A percentile compares a stretch with the other conserved stretches of the same genome.
Conservation (phyloP, 495 filamentous ascomycete genomes). For the Penicillium silybi region DNA sequence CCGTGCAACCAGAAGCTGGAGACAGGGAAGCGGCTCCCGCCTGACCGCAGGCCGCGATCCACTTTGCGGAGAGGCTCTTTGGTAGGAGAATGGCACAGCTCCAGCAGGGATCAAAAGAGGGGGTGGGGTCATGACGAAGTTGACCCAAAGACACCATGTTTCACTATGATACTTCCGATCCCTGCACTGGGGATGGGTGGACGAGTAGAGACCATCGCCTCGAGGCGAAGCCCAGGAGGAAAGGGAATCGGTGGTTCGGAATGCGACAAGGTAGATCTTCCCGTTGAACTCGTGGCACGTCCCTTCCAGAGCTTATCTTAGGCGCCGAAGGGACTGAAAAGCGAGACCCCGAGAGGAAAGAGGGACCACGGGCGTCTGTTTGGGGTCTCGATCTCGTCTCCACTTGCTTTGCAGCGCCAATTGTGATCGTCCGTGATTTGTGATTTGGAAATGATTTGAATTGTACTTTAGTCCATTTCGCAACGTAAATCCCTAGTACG, state of each 20-base stretch:
- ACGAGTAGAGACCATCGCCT: constrained; percentile 13
- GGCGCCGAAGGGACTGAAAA: constrained; percentile 7
- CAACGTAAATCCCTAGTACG: neutral
- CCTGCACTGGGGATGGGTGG: constrained; percentile 20
- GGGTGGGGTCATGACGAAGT: constrained; percentile 13
- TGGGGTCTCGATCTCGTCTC: constrained; percentile 6
- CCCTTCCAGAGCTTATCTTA: constrained; percentile 20
- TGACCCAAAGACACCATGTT: constrained; percentile 10
- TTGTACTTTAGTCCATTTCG: neutral
- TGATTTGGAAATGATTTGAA: neutral
- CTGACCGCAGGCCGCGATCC: neutral
- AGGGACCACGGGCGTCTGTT: constrained; percentile 5
- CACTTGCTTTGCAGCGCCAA: neutral
- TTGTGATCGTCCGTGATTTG: neutral
- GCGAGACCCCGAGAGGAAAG: neutral
- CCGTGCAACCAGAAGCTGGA: constrained; percentile 2
- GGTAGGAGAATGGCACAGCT: constrained; percentile 2
- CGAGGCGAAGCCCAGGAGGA: neutral
- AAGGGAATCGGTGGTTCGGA: constrained; percentile 1
- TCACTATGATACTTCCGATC: constrained; percentile 20
- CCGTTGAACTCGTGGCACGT: constrained; percentile 21
- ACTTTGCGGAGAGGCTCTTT: constrained; percentile 1
- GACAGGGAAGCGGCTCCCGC: constrained; percentile 1
- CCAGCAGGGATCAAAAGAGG: constrained; percentile 29
- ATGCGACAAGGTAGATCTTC: constrained; percentile 32